These are phyloP conservation scores for Besnoitia besnoiti DNA, from an alignment of 169 alveolate species.

Conservation along the genomic window DNA sequence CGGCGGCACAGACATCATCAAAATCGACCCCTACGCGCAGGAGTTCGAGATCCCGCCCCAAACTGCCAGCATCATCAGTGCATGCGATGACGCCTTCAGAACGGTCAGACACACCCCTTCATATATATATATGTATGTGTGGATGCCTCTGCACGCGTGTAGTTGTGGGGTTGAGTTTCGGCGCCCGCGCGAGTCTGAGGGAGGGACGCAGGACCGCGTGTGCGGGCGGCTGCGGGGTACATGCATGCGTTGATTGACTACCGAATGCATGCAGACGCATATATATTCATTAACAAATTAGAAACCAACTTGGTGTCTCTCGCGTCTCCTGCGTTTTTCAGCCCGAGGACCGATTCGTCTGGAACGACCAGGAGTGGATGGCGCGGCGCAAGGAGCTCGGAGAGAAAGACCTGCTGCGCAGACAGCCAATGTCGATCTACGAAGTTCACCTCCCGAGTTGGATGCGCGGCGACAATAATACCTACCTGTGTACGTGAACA, in stretches of 20 bases:
- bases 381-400: constrained; percentile 69
- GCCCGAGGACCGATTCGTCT: constrained; percentile 74
- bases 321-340: too few species aligned
- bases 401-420: constrained; percentile 67
- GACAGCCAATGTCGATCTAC: constrained; percentile 80
- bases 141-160: too few species aligned
- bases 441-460: constrained; percentile 82
- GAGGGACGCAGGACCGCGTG: too few species aligned
- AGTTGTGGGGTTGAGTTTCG: too few species aligned
- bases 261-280: too few species aligned
- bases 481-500: constrained; percentile 65
- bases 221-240: too few species aligned
- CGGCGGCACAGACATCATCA: constrained; percentile 71
- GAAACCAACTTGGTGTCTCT: too few species aligned
- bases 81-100: constrained; percentile 78
- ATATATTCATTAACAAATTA: too few species aligned
- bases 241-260: too few species aligned
- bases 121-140: background rate
- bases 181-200: too few species aligned
- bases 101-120: constrained; percentile 1
- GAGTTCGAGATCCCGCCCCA: constrained; percentile 79
- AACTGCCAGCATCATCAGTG: constrained; percentile 77
- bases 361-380: constrained; percentile 81
- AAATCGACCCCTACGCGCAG: constrained; percentile 81
- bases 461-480: constrained; percentile 78